Evolutionary conservation across 2,329 filamentous ascomycete genomes (phyloP), one percentile per base, ranked within the genome.

Genomic region (Diaporthe ilicicola): DNA sequence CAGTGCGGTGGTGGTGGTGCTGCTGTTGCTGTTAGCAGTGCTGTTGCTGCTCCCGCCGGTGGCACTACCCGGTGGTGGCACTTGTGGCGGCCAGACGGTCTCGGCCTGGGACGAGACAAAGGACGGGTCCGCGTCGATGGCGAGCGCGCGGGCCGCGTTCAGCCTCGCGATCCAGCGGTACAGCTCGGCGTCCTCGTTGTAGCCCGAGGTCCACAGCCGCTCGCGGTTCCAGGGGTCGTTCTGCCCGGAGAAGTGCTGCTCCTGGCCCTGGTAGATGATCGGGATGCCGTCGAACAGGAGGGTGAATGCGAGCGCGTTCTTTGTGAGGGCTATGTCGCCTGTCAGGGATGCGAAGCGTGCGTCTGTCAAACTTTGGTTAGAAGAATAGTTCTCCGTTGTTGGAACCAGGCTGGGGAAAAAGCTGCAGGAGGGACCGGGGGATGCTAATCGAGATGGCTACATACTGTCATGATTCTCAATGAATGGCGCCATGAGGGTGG

Each of bases 241-340:
- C 46, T 78, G 82, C n/a, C 82, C 83, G 2, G 81, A 77, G 76
- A 85, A 89, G 72, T 86, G 88, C 75, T 92, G 90, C 78, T 92
- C 90, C 72, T 90, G 88, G 34, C 90, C 90, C 74, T 91, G 86
- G 79, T 92, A 92, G 42, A 92, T 83, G 69, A 91, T 88, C 1
- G 90, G 89, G 39, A 91, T 87, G 10, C 90, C 90, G 65, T 89
- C 82, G 8, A 55, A 55, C 17, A 69, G 22, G 29, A 69, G 29
- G 8, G 42, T 69, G 54, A 69, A 69, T 46, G 66, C 66, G n/a
- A 61, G 27, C 37, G 59, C 59, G 27, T 62, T 62, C 42, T 62
- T 62, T 17, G 42, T 48, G 19, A 62, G 42, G 2, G 59, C 42
- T 6, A 62, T 62, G 13, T 62, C 59, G 29, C 59, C 59, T 2